Base-by-base conservation (phyloP, 805 yeast genomes). In the Starmerella apicola region DNA sequence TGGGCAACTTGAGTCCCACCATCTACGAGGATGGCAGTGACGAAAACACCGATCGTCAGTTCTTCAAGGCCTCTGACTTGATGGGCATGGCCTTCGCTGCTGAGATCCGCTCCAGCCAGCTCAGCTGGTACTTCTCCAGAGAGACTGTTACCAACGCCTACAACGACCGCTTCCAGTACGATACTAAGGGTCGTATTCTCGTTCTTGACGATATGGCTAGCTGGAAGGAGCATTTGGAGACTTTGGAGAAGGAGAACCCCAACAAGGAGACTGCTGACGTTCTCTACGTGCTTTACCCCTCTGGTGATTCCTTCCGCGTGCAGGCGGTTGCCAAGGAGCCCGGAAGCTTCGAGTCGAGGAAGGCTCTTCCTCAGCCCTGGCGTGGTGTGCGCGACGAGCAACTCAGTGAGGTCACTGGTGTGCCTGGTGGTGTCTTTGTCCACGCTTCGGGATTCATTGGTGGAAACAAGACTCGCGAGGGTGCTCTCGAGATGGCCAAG, bases 391-490 rank as follows among this genome's bases (percentile, higher is more conserved):
- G 98, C 58, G 98, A 91, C 57, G 88, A 81, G 23, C 81, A 68
- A 29, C 69, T 91, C 51, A 72, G 81, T 50, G 66, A 75, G 49
- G 64, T 70, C 50, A 66, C 84, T 26, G 95, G 94, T n/a, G 72
- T 91, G 40, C 76, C 73, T 24, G 95, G 82, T 7, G 82, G 95
- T 57, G 74, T 86, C 17, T 91, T 91, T 56, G 76, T 91, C 42
- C 98, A 91, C 53, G 95, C 97, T 32, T 52, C 94, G 31, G 97
- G 98, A 0, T 91, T 91, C 62, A 91, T 91, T 54, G 98, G 98
- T 33, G 98, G 98, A 39, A 83, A 88, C 41, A 68, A 76, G 55
- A 71, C 93, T 19, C 65, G 68, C 47, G 95, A 84, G 38, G 80
- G 81, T 24, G 96, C 78, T 12, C 57, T 84, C 42, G 61, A 72